These are phyloP conservation scores for Hypomontagnella submonticulosa DNA, from an alignment of 495 filamentous ascomycete genomes.

Conservation along the genomic window DNA sequence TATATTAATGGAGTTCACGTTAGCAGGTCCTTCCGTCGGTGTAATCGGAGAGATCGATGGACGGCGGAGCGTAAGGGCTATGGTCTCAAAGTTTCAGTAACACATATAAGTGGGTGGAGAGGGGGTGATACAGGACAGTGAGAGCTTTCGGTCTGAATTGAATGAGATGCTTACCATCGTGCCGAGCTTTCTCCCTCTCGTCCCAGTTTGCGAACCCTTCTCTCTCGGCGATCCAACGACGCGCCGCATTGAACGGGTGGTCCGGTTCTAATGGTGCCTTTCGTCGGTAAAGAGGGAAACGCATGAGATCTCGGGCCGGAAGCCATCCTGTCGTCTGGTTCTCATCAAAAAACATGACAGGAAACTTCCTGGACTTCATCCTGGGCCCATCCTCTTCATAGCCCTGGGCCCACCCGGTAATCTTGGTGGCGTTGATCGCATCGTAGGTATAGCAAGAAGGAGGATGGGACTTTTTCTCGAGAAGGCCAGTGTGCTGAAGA, in stretches of 20 bases:
- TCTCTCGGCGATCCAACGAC: conserved; percentile 45
- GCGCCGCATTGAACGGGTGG: conserved; percentile 42
- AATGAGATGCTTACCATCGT: conserved; percentile 2
- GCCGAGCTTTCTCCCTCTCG: conserved; percentile 31
- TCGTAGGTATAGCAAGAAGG: conserved; percentile 54
- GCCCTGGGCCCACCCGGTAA: conserved; percentile 53
- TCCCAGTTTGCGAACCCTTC: conserved; percentile 43
- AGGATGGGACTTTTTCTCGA: conserved; percentile 30
- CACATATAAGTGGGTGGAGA: not conserved
- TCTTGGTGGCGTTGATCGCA: conserved; percentile 30
- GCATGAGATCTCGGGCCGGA: conserved; percentile 26
- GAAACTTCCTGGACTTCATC: conserved; percentile 53
- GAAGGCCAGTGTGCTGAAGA: conserved; percentile 49
- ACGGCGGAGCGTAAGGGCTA: not conserved
- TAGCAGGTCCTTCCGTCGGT: not conserved
- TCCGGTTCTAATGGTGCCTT: conserved; percentile 9
- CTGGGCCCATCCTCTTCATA: conserved; percentile 52
- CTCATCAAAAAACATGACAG: conserved; percentile 56
- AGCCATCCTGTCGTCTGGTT: conserved; percentile 37
- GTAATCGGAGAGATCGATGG: conserved; percentile 22
- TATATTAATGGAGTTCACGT: not conserved
- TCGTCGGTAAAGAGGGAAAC: conserved; percentile 38
- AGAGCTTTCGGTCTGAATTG: not conserved
- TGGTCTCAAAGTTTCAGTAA: not conserved
- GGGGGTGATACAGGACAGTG: not conserved